phyloP scores from a whole-genome alignment of 345 rosid species.

The Euphorbia peplus region DNA sequence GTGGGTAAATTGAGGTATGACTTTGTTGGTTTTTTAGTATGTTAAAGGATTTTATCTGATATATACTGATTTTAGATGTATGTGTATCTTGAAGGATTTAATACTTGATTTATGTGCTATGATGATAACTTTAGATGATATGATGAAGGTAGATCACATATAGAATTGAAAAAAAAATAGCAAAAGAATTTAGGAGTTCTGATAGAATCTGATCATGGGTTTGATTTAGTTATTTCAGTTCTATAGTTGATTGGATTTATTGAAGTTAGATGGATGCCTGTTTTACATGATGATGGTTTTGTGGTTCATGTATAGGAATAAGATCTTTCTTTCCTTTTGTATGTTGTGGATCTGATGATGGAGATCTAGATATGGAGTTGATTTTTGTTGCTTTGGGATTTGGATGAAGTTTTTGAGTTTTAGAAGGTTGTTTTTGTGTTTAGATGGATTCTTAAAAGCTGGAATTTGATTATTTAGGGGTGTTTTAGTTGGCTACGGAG shows the following conservation, averaged over 20 bases:
- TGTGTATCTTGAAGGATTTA: not conserved
- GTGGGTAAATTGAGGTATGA: no score
- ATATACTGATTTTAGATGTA: not conserved
- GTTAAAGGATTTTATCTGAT: no score
- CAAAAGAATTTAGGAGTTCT: not conserved
- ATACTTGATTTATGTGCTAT: not conserved
- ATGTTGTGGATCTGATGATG: not conserved
- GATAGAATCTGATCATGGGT: no score
- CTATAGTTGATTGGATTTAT: conserved; percentile 8
- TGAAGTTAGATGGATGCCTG: not conserved
- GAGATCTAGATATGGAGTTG: not conserved
- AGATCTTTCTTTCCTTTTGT: not conserved
- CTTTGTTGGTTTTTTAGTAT: no score
- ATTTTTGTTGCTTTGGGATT: not conserved
- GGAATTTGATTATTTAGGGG: not conserved
- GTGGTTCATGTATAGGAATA: not conserved
- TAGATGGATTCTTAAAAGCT: not conserved
- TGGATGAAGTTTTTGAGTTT: not conserved
- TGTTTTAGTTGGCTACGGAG: not conserved
- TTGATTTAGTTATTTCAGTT: not conserved
- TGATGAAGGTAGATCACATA: not conserved
- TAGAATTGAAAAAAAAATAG: not conserved
- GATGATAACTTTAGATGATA: no score
- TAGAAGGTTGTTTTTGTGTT: not conserved
- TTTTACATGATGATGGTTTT: not conserved